These are phyloP conservation scores for Aspergillus hortae DNA, from an alignment of 2,329 filamentous ascomycete genomes.

Conservation along the genomic window DNA sequence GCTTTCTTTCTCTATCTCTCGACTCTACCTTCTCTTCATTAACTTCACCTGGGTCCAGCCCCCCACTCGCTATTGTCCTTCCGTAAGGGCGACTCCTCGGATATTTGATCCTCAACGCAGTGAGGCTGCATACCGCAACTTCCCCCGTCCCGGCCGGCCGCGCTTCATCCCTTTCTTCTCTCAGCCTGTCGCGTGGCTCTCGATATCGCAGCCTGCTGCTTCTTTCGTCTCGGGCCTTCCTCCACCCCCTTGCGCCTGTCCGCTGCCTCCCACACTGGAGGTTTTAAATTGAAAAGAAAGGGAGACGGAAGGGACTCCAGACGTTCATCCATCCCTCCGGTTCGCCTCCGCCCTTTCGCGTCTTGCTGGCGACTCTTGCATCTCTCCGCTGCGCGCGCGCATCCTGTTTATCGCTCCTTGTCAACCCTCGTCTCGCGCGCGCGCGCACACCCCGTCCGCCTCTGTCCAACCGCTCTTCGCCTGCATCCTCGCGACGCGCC, in stretches of 20 bases:
- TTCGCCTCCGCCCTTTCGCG: conserved; percentile 8
- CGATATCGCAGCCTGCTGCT: conserved; percentile 2
- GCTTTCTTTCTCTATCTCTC: neutral
- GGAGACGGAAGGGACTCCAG: conserved; percentile 21
- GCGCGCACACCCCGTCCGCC: conserved; percentile 6
- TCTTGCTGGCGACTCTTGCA: conserved; percentile 5
- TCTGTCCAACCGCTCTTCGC: conserved; percentile 10
- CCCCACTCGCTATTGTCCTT: conserved; percentile 7
- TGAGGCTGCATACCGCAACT: conserved; percentile 26
- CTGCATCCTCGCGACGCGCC: conserved; percentile 22
- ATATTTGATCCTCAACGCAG: conserved; percentile 12
- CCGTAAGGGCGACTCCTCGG: conserved; percentile 20
- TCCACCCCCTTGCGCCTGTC: conserved; percentile 20
- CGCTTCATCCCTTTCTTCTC: conserved; percentile 17
- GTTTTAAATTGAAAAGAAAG: conserved; percentile 21
- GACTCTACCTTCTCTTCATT: neutral
- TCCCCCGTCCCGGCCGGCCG: conserved; percentile 10
- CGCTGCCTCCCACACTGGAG: conserved; percentile 9
- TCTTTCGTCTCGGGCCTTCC: conserved; percentile 7
- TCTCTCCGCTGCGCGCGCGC: conserved; percentile 6
- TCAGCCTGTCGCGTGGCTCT: conserved; percentile 21
- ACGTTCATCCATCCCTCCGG: conserved; percentile 7
- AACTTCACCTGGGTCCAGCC: neutral
- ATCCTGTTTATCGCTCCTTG: conserved; percentile 11
- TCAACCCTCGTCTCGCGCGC: conserved; percentile 14